Percentiles rank a stretch among this genome's conserved stretches.
Evolutionary conservation across 148 eudicot species (phyloP).

Genomic region (Polygonum maritimum): DNA sequence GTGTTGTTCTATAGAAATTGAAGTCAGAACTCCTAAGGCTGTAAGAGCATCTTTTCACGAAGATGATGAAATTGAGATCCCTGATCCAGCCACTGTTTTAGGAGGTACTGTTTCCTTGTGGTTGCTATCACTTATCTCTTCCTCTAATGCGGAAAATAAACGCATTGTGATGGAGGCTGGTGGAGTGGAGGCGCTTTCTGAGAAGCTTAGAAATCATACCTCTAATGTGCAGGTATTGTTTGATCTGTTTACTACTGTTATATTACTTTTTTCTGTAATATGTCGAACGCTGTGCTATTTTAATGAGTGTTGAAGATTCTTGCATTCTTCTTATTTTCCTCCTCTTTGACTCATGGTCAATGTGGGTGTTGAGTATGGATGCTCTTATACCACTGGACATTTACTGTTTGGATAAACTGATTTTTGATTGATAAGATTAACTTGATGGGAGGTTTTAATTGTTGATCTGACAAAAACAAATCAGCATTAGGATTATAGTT

Average conservation of each 20-base stretch:
- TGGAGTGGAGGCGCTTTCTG: slow-evolving; percentile 56
- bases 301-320: neutral
- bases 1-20: slow-evolving; percentile 40
- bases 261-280: neutral
- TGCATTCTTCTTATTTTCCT: neutral
- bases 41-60: slow-evolving; percentile 44
- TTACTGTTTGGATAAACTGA: neutral
- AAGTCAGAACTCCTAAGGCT: slow-evolving; percentile 50
- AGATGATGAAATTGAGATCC: slow-evolving; percentile 42
- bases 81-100: slow-evolving; percentile 63
- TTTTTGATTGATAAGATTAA: neutral
- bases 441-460: neutral
- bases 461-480: neutral
- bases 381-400: neutral
- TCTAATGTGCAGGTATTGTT: slow-evolving; percentile 50
- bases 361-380: neutral
- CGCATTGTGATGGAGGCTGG: slow-evolving; percentile 64
- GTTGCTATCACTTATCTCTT: slow-evolving; percentile 66
- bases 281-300: neutral
- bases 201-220: slow-evolving; percentile 50
- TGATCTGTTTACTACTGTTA: neutral
- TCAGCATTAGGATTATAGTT: neutral
- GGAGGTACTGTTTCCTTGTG: slow-evolving; percentile 71
- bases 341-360: neutral
- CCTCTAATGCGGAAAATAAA: slow-evolving; percentile 42